Base-by-base conservation (phyloP, 2,329 filamentous ascomycete species). In the Botrytis sinoallii region DNA sequence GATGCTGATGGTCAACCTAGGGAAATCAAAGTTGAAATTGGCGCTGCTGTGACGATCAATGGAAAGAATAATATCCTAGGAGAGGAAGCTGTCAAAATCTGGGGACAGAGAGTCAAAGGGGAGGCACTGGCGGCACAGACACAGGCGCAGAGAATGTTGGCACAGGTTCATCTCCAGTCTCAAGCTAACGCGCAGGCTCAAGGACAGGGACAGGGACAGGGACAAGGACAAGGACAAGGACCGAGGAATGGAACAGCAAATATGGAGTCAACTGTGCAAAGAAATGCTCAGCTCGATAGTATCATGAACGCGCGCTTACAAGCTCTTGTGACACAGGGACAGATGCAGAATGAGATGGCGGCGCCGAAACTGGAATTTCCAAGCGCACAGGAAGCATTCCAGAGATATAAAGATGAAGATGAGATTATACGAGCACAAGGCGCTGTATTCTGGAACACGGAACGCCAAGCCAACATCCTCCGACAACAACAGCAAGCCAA, bases 41-140 rank as follows among this genome's bases (percentile, higher is more conserved):
- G 84, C 35, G 85, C 86, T 3, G 84, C 85, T 25, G 76, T 87
- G 32, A 83, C 81, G 14, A 81, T 87, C 25, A 80, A 84, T 55
- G 86, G 86, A 0, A 76, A 80, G 3, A 80, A 82, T 18, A 88
- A 88, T 70, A 76, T 86, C 20, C 76, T 87, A 9, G 86, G 85
- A 35, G 76, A 79, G 69, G 73, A 74, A 63, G 32, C 65, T 5
- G 46, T 57, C 0, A 57, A 32, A 4, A 18, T 18, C 5, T 68
- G 65, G 65, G 35, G 16, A 1, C 10, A 52, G n/a, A 68, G 57
- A 8, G 32, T 68, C 10, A 68, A 57, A 48, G 35, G 48, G 4
- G 65, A 57, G 0, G 46, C 48, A 22, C 10, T 68, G 16, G 14
- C 20, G 35, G 16, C 64, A n/a, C 64, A 63, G 35, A 42, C 38